Conservation (phyloP, 164 flowering plant genomes). For the Aristolochia fimbriata region DNA sequence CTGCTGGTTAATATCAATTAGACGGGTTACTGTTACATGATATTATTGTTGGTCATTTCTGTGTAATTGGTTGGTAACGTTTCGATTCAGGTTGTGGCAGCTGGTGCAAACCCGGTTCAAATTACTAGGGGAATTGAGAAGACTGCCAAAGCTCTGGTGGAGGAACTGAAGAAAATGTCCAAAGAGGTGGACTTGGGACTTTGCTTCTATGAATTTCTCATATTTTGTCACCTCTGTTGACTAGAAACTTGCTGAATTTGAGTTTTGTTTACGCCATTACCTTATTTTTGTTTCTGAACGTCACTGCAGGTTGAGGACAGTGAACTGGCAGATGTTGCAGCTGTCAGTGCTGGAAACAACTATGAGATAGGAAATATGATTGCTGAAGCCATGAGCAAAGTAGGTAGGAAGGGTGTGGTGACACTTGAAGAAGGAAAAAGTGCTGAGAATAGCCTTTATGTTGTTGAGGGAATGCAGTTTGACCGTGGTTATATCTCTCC, state of each 20-base stretch:
- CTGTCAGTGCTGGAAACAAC: conserved; percentile 98
- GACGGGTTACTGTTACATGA: too few relatives aligned
- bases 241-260: neutral
- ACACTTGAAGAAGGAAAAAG: conserved; percentile 98
- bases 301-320: conserved; percentile 82
- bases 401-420: conserved; percentile 93
- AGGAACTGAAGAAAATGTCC: conserved; percentile 71
- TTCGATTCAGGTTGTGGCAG: conserved; percentile 75
- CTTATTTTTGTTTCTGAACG: neutral
- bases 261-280: neutral
- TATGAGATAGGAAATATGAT: conserved; percentile 90
- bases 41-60: neutral
- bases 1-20: too few relatives aligned
- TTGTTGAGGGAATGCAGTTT: conserved; percentile 98
- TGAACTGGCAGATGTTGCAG: conserved; percentile 97
- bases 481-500: conserved; percentile 97
- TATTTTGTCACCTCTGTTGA: neutral
- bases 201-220: neutral
- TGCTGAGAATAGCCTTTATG: conserved; percentile 83
- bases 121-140: conserved; percentile 97
- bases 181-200: conserved; percentile 83
- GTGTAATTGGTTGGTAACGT: neutral
- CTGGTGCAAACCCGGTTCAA: conserved; percentile 97
- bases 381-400: conserved; percentile 94
- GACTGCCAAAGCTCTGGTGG: conserved; percentile 81